Base-by-base conservation (phyloP, 148 eudicot species). In the Vaccinium corymbosum region DNA sequence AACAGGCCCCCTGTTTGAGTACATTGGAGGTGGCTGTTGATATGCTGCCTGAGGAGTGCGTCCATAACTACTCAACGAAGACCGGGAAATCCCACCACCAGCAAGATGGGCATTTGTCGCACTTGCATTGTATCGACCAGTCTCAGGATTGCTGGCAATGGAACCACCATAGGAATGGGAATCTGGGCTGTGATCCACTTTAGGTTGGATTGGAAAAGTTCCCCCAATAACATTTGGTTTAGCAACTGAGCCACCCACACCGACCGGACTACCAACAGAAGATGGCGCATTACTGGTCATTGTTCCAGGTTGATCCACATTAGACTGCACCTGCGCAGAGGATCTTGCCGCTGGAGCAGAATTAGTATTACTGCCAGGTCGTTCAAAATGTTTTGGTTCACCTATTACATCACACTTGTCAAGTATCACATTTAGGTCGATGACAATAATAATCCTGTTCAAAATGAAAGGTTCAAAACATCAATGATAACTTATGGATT, bases 371-470 rank as follows among this genome's bases (percentile, higher is more conserved):
- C 50, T 53, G 76, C 74, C 84, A 32, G 61, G 55, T 48, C 76
- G 82, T n/a, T 32, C 51, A 86, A 82, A 90, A 17, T 59, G 92
- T 83, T 85, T 86, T 56, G 98, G 98, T 16, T 95, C 90, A 32
- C 99, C 98, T 83, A 97, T 93, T 10, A 84, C 64, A 79, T 92
- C 94, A 82, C 92, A 94, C 51, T 76, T 86, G 83, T 90, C 94
- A 80, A 86, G 89, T 80, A 95, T 70, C 86, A 97, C 89, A 46
- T 91, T 89, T 83, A 97, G 81, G n/a, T 92, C 89, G 22, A 89
- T 59, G 62, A 97, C 89, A 20, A 97, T 94, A 64, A 95, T 90
- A 55, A 95, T 94, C 89, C 99, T 97, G 98, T 88, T 87, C 81
- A 83, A 59, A 71, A 42, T 3, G 8, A 80, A 82, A 25, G 52